Evolutionary conservation across 2,329 filamentous ascomycete species (phyloP).

Genomic region (Sarocladiaceae sp.): DNA sequence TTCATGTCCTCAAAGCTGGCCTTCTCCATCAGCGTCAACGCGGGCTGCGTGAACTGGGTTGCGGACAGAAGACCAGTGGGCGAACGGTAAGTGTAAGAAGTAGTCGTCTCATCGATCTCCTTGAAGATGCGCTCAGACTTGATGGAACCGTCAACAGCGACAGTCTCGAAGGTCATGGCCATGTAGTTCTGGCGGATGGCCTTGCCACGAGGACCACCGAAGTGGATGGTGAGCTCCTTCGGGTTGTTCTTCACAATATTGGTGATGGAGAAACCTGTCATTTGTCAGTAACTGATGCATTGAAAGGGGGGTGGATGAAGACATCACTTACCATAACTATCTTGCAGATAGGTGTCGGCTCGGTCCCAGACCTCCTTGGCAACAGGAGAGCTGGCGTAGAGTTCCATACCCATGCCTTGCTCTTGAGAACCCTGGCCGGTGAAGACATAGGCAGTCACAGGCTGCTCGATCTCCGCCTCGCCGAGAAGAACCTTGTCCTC

Average conservation of each 20-base stretch:
- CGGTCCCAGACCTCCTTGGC: slow-evolving; percentile 98
- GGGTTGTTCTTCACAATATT: slow-evolving; percentile 99
- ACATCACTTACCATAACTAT: slow-evolving; percentile 84
- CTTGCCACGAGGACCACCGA: slow-evolving; percentile 94
- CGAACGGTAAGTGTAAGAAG: slow-evolving; percentile 95
- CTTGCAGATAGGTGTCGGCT: slow-evolving; percentile 95
- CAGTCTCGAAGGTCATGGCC: slow-evolving; percentile 99
- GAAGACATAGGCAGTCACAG: slow-evolving; percentile 94
- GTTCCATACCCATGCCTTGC: slow-evolving; percentile 99
- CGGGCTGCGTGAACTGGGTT: slow-evolving; percentile 97
- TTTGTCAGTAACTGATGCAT: slow-evolving; percentile 6
- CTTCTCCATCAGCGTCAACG: slow-evolving; percentile 98
- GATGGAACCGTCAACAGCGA: slow-evolving; percentile 83
- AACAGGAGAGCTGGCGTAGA: slow-evolving; percentile 89
- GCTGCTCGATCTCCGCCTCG: slow-evolving; percentile 96
- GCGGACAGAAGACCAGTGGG: slow-evolving; percentile 92
- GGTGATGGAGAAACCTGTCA: slow-evolving; percentile 85
- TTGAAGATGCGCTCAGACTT: slow-evolving; percentile 99
- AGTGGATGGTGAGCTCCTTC: slow-evolving; percentile 97
- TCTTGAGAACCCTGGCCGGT: slow-evolving; percentile 98
- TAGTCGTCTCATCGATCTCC: slow-evolving; percentile 87
- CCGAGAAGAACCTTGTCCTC: slow-evolving; percentile 95
- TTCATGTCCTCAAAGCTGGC: slow-evolving; percentile 99
- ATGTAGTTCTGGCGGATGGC: slow-evolving; percentile 99
- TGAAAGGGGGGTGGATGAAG: slow-evolving; percentile 8